Evolutionary conservation across 192 early-diverging fungal species (phyloP).

Genomic region (Entomortierella beljakovae): DNA sequence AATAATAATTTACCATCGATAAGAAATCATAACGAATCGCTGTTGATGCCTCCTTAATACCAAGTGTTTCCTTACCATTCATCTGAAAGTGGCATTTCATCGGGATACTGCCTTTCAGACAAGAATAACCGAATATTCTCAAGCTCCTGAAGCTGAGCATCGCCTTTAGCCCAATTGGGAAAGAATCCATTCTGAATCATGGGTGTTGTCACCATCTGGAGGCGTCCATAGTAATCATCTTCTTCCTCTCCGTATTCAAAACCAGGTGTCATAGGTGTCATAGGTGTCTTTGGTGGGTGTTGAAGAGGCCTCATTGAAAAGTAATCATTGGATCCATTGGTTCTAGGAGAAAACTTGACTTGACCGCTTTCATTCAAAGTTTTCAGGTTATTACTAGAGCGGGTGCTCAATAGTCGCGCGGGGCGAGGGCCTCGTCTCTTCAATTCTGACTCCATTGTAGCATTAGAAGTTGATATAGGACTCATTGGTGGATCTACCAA

Average conservation of each 20-base stretch:
- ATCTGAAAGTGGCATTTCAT: constrained; percentile 53
- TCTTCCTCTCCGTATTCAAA: constrained; percentile 42
- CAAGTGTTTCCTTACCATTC: constrained; percentile 28
- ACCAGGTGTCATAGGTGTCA: constrained; percentile 53
- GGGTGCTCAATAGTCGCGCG: constrained; percentile 42
- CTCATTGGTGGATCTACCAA: constrained; percentile 16
- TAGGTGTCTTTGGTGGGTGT: constrained; percentile 43
- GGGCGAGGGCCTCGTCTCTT: constrained; percentile 52
- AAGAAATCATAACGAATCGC: too few relatives aligned
- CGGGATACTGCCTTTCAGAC: constrained; percentile 42
- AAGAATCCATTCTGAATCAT: constrained; percentile 55
- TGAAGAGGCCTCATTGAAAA: constrained; percentile 51
- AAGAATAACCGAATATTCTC: constrained; percentile 44
- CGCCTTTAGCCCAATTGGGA: constrained; percentile 54
- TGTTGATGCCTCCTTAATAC: neutral
- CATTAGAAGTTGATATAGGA: neutral
- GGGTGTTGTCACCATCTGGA: constrained; percentile 53
- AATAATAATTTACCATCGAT: too few relatives aligned
- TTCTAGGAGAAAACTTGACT: constrained; percentile 36
- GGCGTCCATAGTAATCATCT: constrained; percentile 46
- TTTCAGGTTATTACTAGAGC: constrained; percentile 35
- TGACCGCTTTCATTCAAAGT: constrained; percentile 27
- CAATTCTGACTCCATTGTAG: constrained; percentile 25
- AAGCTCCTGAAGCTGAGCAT: constrained; percentile 47
- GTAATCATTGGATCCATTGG: constrained; percentile 24